phyloP scores from a whole-genome alignment of 768 basidiomycete species.

The Phaeotremella skinneri region DNA sequence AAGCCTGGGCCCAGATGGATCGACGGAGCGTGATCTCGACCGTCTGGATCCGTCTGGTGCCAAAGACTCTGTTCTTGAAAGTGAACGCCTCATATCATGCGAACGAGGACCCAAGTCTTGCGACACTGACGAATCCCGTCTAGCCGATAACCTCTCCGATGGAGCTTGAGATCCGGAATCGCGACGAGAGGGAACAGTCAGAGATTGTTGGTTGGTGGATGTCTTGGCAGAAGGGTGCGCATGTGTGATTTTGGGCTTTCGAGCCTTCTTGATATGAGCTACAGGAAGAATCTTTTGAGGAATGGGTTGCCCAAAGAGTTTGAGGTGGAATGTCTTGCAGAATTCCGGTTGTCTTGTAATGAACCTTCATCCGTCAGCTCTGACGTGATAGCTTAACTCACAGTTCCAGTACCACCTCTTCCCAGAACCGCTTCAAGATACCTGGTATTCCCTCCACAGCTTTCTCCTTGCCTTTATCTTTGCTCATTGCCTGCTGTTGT shows the following conservation, averaged over 20 bases:
- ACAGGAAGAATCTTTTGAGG: slow-evolving; percentile 18
- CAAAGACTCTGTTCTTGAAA: slow-evolving; percentile 12
- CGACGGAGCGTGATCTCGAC: slow-evolving; percentile 20
- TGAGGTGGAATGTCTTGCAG: slow-evolving; percentile 36
- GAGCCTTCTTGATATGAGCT: slow-evolving; percentile 26
- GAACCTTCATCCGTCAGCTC: slow-evolving; percentile 21
- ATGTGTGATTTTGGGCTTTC: slow-evolving; percentile 39
- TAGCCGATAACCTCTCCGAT: background rate
- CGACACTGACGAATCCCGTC: slow-evolving; percentile 10
- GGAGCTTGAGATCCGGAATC: slow-evolving; percentile 15
- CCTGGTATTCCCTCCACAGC: slow-evolving; percentile 17
- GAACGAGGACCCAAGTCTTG: slow-evolving; percentile 17
- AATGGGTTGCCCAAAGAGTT: slow-evolving; percentile 40
- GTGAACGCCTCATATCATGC: slow-evolving; percentile 3
- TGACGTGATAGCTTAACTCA: slow-evolving; percentile 17
- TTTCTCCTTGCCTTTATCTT: slow-evolving; percentile 20
- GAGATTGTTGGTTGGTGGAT: background rate
- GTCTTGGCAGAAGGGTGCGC: slow-evolving; percentile 21
- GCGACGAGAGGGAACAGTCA: slow-evolving; percentile 1
- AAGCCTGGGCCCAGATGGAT: slow-evolving; percentile 7
- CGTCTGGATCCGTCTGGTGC: background rate
- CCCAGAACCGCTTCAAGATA: slow-evolving; percentile 35
- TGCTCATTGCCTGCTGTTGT: slow-evolving; percentile 8
- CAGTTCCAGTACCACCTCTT: slow-evolving; percentile 28
- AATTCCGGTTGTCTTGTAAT: slow-evolving; percentile 25